phyloP scores from a whole-genome alignment of 768 basidiomycete genomes.

The Suillus weaverae region DNA sequence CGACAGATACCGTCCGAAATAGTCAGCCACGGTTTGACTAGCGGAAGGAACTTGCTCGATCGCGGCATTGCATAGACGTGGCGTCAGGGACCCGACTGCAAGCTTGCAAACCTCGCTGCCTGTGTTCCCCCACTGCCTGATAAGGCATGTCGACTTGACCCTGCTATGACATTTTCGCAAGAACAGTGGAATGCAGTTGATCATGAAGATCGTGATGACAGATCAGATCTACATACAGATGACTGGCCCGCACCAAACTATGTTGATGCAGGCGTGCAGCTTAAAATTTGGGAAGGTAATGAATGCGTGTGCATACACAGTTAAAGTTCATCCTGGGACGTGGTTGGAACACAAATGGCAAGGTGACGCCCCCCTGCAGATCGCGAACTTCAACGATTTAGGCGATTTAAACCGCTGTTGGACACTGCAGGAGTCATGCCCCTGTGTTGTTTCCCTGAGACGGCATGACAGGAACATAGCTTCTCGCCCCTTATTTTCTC shows the following conservation, averaged over 20 bases:
- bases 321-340: slow-evolving; percentile 23
- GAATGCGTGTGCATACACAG: not conserved
- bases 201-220: slow-evolving; percentile 30
- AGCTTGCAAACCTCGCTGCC: slow-evolving; percentile 25
- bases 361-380: not conserved
- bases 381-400: not conserved
- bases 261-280: slow-evolving; percentile 35
- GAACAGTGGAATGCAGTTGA: slow-evolving; percentile 25
- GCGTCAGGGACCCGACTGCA: slow-evolving; percentile 23
- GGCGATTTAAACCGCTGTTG: not conserved
- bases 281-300: slow-evolving; percentile 21
- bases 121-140: slow-evolving; percentile 31
- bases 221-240: slow-evolving; percentile 29
- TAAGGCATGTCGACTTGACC: slow-evolving; percentile 28
- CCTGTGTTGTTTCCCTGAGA: not conserved
- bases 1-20: not conserved
- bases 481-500: not conserved
- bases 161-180: slow-evolving; percentile 30
- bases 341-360: slow-evolving; percentile 26
- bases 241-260: slow-evolving; percentile 30
- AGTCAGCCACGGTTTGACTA: not conserved
- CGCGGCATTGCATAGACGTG: not conserved
- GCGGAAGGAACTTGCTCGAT: not conserved
- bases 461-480: not conserved
- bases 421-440: not conserved